phyloP scores from a whole-genome alignment of 306 rosid species.

The Vigna angularis region DNA sequence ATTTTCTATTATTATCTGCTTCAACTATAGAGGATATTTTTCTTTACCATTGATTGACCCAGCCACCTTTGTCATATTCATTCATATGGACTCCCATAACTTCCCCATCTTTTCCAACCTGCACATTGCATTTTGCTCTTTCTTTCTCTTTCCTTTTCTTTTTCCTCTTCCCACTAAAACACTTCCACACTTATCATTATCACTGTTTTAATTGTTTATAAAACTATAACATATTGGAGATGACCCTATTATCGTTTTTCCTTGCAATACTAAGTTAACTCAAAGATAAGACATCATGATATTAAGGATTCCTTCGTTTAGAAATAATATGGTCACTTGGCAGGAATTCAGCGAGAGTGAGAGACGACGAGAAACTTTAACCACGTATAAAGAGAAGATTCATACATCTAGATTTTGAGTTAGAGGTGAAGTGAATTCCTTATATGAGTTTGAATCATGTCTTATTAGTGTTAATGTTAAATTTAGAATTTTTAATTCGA shows the following conservation, averaged over 20 bases:
- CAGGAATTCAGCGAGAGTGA: too few species aligned
- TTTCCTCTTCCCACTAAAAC: not conserved
- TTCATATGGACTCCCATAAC: slow-evolving; percentile 53
- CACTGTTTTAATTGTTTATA: not conserved
- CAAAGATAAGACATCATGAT: not conserved
- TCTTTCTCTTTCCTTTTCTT: slow-evolving; percentile 5
- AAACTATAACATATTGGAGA: not conserved
- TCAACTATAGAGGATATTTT: slow-evolving; percentile 31
- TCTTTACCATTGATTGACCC: slow-evolving; percentile 40
- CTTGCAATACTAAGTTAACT: not conserved
- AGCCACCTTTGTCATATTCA: slow-evolving; percentile 41
- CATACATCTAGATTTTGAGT: too few species aligned
- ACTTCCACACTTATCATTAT: not conserved
- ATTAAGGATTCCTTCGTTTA: not conserved
- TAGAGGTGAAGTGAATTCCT: too few species aligned
- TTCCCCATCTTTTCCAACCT: slow-evolving; percentile 46
- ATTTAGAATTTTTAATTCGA: too few species aligned
- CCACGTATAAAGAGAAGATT: too few species aligned
- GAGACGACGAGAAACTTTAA: too few species aligned
- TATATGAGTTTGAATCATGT: too few species aligned
- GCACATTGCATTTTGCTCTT: slow-evolving; percentile 12
- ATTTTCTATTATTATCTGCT: slow-evolving; percentile 16
- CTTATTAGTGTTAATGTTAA: too few species aligned
- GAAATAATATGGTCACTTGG: not conserved
- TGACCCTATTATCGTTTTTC: not conserved